Conservation (phyloP, 164 flowering plant species). For the Warburgia ugandensis region DNA sequence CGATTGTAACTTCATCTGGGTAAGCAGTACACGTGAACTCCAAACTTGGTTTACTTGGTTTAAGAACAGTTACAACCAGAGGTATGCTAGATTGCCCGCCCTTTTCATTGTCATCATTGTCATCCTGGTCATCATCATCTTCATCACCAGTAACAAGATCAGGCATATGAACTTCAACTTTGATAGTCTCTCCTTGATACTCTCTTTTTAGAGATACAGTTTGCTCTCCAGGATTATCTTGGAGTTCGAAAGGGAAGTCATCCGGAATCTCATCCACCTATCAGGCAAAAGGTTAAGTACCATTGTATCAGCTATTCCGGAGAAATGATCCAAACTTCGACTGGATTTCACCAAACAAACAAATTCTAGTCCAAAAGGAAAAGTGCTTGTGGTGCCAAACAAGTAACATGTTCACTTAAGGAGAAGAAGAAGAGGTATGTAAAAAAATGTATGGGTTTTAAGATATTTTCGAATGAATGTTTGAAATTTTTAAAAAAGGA, state of each 20-base stretch:
- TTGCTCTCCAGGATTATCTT: constrained; percentile 56
- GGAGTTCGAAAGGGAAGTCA: constrained; percentile 63
- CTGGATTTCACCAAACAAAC: too few relatives aligned
- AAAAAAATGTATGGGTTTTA: too few relatives aligned
- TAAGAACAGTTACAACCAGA: constrained; percentile 50
- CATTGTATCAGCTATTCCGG: not conserved
- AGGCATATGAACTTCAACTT: constrained; percentile 75
- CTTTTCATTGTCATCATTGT: constrained; percentile 13
- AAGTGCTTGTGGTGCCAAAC: too few relatives aligned
- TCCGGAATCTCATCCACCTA: constrained; percentile 54
- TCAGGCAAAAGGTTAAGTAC: not conserved
- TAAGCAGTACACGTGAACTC: constrained; percentile 61
- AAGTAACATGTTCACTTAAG: too few relatives aligned
- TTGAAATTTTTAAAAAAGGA: too few relatives aligned
- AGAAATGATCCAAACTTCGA: too few relatives aligned
- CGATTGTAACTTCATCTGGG: constrained; percentile 69
- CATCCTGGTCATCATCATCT: constrained; percentile 17
- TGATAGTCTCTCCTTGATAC: constrained; percentile 56
- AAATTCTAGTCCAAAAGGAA: too few relatives aligned
- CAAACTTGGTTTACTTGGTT: constrained; percentile 43
- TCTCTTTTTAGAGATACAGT: constrained; percentile 50
- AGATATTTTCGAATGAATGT: too few relatives aligned
- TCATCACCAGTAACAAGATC: constrained; percentile 51
- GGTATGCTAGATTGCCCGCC: constrained; percentile 38
- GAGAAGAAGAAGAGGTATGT: too few relatives aligned